Conservation (phyloP, 1,284 basidiomycete genomes). For the Microbotryomycetes sp. region DNA sequence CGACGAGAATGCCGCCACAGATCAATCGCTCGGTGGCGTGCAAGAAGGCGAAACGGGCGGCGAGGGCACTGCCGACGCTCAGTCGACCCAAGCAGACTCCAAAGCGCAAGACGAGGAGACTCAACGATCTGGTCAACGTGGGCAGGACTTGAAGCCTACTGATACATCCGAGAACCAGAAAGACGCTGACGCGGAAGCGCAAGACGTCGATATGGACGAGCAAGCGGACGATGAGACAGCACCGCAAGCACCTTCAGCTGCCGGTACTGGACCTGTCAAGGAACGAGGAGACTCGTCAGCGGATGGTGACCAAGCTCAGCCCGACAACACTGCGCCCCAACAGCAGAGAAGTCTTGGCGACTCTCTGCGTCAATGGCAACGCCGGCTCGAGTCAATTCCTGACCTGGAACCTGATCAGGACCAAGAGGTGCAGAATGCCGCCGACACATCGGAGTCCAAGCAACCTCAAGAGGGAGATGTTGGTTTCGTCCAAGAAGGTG, state of each 20-base stretch:
- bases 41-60: constrained; percentile 36
- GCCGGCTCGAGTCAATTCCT: constrained; percentile 78
- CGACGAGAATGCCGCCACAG: constrained; percentile 12
- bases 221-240: constrained; percentile 17
- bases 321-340: constrained; percentile 8
- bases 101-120: constrained; percentile 41
- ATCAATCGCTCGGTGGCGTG: constrained; percentile 36
- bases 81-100: constrained; percentile 47
- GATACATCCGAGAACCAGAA: constrained; percentile 13
- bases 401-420: constrained; percentile 49
- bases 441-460: constrained; percentile 46
- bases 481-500: constrained; percentile 71
- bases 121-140: constrained; percentile 6
- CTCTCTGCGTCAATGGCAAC: constrained; percentile 72
- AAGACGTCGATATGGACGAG: constrained; percentile 17
- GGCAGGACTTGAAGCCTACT: constrained; percentile 2
- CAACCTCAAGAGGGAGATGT: constrained; percentile 49
- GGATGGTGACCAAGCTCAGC: constrained; percentile 1
- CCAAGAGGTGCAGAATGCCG: constrained; percentile 43
- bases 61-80: constrained; percentile 34
- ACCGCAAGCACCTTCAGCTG: constrained; percentile 17
- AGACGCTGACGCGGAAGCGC: constrained; percentile 3
- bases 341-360: constrained; percentile 70
- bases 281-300: constrained; percentile 18
- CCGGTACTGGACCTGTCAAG: constrained; percentile 26